Evolutionary conservation across 305 asterid species (phyloP).

Genomic region (Withania somnifera): DNA sequence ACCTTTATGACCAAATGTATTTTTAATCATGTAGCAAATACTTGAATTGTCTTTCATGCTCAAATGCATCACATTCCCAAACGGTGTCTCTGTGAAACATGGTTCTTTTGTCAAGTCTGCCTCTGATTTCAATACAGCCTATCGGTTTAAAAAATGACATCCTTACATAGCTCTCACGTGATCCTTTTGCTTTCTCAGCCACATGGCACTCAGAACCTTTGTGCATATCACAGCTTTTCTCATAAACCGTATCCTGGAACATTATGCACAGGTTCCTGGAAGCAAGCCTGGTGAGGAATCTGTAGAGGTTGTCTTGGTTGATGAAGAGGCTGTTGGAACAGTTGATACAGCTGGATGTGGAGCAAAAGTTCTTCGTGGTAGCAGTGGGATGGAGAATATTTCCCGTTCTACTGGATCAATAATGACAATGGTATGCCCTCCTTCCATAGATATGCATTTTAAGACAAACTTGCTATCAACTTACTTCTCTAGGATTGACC

Average conservation of each 20-base stretch:
- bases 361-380: conserved; percentile 47
- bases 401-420: conserved; percentile 16
- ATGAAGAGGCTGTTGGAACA: conserved; percentile 71
- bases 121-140: neutral
- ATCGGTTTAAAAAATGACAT: neutral
- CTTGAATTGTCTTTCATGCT: neutral
- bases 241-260: neutral
- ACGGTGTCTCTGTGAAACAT: neutral
- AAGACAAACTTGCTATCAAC: neutral
- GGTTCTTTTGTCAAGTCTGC: neutral
- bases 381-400: conserved; percentile 17
- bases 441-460: neutral
- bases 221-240: neutral
- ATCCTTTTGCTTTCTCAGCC: neutral
- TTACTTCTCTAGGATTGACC: neutral
- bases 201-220: neutral
- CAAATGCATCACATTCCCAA: neutral
- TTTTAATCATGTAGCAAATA: neutral
- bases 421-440: conserved; percentile 26
- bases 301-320: conserved; percentile 54
- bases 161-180: neutral
- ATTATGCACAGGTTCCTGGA: conserved; percentile 54
- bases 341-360: conserved; percentile 53
- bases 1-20: neutral
- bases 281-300: conserved; percentile 33